A percentile compares a stretch with the other conserved stretches of the same genome.
Evolutionary conservation across 345 rosid species (phyloP).

Genomic region (Dovyalis caffra): DNA sequence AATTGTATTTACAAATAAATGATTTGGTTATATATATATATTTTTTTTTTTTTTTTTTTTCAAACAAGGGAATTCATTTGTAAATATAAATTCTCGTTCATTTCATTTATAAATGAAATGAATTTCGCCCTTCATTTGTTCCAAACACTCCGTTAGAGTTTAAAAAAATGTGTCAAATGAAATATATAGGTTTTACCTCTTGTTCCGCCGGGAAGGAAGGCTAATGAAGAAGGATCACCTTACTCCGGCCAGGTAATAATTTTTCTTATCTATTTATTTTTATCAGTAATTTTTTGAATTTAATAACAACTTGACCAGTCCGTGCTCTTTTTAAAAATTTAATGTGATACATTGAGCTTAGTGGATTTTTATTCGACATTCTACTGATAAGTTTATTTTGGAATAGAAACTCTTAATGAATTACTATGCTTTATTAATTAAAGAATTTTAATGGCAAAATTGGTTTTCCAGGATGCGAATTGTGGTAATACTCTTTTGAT

Average conservation of each 20-base stretch:
- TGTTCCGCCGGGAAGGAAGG: conserved; percentile 77
- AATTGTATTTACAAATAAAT: no score
- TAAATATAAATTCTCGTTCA: no score
- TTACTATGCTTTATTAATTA: background rate
- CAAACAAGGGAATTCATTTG: no score
- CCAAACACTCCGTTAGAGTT: no score
- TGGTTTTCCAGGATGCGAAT: conserved; percentile 74
- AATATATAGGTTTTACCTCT: conserved; percentile 84
- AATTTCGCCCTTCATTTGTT: no score
- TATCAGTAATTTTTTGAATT: no score
- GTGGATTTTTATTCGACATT: no score
- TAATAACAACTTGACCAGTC: background rate
- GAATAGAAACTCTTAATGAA: background rate
- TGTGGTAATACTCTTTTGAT: conserved; percentile 90
- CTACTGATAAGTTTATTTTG: no score
- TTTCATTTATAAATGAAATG: no score
- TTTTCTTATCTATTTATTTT: background rate
- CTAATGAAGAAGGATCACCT: conserved; percentile 70
- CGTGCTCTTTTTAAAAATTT: background rate
- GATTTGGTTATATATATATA: no score
- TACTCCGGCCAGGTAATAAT: conserved; percentile 79
- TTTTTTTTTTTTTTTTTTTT: no score
- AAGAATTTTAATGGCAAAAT: background rate
- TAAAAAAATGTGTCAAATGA: background rate
- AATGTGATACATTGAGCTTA: background rate